These are phyloP conservation scores for Fusarium sp. DNA, from an alignment of 2,329 filamentous ascomycete species.

Conservation along the genomic window DNA sequence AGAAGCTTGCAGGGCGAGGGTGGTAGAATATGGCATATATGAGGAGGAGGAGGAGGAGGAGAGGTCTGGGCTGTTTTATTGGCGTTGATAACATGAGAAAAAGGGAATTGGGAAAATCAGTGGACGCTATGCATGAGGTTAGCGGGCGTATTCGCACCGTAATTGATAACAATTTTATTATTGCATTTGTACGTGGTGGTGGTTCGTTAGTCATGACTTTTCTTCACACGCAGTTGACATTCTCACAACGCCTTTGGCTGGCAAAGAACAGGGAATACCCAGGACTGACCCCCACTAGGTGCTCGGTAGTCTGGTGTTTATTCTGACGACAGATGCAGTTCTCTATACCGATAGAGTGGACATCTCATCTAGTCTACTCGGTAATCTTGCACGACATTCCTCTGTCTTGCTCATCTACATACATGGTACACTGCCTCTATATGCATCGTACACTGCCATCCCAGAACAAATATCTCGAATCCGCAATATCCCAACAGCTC, in stretches of 20 bases:
- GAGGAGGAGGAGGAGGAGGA: no score
- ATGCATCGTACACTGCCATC: not conserved
- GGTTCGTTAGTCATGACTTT: not conserved
- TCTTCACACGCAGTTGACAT: no score
- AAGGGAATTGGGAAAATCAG: not conserved
- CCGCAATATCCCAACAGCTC: not conserved
- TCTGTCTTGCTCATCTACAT: not conserved
- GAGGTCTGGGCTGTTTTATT: conserved; percentile 7
- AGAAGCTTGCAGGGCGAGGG: conserved; percentile 86
- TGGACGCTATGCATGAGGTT: conserved; percentile 15
- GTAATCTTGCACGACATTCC: no score
- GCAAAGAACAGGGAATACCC: no score
- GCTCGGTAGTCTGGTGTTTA: not conserved
- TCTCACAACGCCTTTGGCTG: not conserved
- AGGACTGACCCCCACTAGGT: no score
- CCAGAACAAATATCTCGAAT: not conserved
- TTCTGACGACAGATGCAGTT: not conserved
- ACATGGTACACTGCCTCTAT: no score
- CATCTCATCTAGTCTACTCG: not conserved
- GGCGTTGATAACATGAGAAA: conserved; percentile 27
- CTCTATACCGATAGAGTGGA: not conserved
- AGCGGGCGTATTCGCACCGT: conserved; percentile 29
- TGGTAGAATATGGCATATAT: conserved; percentile 79
- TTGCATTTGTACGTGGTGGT: not conserved
- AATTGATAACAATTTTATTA: conserved; percentile 18